Conservation (phyloP, 169 alveolate genomes). For the Prorocentrum cordatum region DNA sequence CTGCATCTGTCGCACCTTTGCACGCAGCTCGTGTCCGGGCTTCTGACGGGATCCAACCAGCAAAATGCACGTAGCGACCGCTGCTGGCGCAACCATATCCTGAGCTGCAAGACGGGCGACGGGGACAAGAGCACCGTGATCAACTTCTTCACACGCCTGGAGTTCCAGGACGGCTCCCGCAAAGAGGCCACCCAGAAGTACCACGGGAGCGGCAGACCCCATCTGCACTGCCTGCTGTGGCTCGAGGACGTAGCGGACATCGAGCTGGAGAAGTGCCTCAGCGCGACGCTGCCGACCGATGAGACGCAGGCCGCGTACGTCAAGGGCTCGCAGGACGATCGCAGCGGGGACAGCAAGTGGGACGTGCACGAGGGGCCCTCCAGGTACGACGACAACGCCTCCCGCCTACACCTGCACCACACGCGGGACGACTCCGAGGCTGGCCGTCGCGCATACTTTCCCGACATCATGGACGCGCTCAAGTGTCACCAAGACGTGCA, state of each 20-base stretch:
- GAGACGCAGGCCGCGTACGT: not conserved
- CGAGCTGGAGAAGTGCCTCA: not conserved
- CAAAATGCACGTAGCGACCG: not conserved
- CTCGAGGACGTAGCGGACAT: not conserved
- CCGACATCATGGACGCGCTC: not conserved
- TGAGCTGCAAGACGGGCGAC: not conserved
- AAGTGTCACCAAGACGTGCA: constrained; percentile 23
- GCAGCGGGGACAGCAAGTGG: not conserved
- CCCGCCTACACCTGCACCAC: not conserved
- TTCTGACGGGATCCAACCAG: not conserved
- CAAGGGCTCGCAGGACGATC: not conserved
- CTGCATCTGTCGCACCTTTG: not conserved
- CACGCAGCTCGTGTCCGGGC: not conserved
- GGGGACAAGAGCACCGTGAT: not conserved
- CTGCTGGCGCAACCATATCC: not conserved
- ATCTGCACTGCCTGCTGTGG: not conserved
- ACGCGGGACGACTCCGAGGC: not conserved
- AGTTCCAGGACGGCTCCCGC: constrained; percentile 5
- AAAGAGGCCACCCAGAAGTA: not conserved
- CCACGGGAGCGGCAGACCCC: not conserved
- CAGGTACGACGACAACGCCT: not conserved
- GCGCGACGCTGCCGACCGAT: not conserved
- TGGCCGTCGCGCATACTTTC: not conserved
- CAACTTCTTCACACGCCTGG: not conserved
- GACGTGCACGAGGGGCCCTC: not conserved